Percentiles rank a stretch among this genome's conserved stretches.
phyloP scores from a whole-genome alignment of 2,329 filamentous ascomycete genomes.

The Rhinocladiella mackenziei region DNA sequence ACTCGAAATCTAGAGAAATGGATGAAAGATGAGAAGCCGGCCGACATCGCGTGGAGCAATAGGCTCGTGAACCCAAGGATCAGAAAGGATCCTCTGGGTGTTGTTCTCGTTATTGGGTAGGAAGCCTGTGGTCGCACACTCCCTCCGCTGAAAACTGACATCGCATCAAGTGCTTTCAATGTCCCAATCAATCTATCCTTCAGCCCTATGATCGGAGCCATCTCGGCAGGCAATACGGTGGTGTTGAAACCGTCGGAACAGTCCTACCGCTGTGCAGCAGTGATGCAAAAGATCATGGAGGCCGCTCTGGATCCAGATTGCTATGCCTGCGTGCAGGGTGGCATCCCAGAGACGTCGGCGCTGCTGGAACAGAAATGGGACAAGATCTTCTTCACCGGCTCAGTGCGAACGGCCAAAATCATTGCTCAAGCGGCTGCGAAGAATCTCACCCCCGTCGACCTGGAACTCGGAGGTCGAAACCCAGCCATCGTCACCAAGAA shows the following conservation, averaged over 20 bases:
- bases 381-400: slow-evolving; percentile 96
- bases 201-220: slow-evolving; percentile 78
- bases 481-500: slow-evolving; percentile 86
- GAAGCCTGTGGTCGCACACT: slow-evolving; percentile 25
- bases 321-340: slow-evolving; percentile 77
- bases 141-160: slow-evolving; percentile 11
- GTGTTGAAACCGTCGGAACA: slow-evolving; percentile 88
- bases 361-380: slow-evolving; percentile 89
- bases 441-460: slow-evolving; percentile 77
- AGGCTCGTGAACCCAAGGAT: slow-evolving; percentile 68
- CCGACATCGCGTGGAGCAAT: slow-evolving; percentile 66
- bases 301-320: slow-evolving; percentile 70
- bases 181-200: slow-evolving; percentile 81
- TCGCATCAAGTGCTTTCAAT: slow-evolving; percentile 68
- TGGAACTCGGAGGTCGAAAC: slow-evolving; percentile 89
- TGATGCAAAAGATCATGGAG: slow-evolving; percentile 74
- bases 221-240: slow-evolving; percentile 85
- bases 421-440: slow-evolving; percentile 85
- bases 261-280: slow-evolving; percentile 69
- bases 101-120: slow-evolving; percentile 76
- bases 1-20: slow-evolving; percentile 75
- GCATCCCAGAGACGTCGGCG: slow-evolving; percentile 71
- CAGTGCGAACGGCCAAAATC: slow-evolving; percentile 73
- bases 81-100: slow-evolving; percentile 81
- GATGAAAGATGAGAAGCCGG: slow-evolving; percentile 73